Evolutionary conservation across 108 stramenopile genomes (phyloP), one percentile per base, ranked within the genome.

Genomic region (Skeletonema menzelii): DNA sequence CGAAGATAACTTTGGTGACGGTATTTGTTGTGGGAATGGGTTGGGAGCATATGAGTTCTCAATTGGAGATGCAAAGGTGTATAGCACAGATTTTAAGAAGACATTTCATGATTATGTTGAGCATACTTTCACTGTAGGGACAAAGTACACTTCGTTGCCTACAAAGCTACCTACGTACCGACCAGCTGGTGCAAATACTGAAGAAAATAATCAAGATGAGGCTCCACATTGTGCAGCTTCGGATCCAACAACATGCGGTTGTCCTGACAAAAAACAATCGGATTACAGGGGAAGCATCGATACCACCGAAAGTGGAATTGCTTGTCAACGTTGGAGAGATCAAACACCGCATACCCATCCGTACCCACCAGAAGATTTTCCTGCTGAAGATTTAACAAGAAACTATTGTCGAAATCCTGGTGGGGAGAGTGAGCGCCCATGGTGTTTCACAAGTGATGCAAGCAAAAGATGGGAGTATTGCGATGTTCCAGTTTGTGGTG

Each of bases 1-100:
- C 17, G 71, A 82, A 37, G 80, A 82, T 67, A 62, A 77, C 63
- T 82, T 77, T 44, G 80, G 80, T 32, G 80, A 82, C 57, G 80
- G 80, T 24, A 73, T 82, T 57, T 82, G 80, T 38, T 82, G 80
- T 65, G 59, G 30, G 5, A 44, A 72, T 22, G 80, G 80, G 8
- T 67, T 60, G 42, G 80, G 80, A 5, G 80, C 59, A 14, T 82
- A 82, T 40, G 76, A 77, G 55, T 73, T 73, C 53, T n/a, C 24
- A 8, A 32, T 82, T 5, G 80, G 53, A 11, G 67, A 34, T 14
- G 32, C 38, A 8, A 8, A 32, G 11, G 32, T 73, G 7, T 80
- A 80, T 40, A 40, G 65, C 7, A 56, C 72, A 5, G 31, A 69
- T 28, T 73, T 73, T 32, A 14, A 42, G 27, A 53, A 63, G 44